Conservation (phyloP, 192 early-diverging fungal genomes). For the Geranomyces michiganensis region DNA sequence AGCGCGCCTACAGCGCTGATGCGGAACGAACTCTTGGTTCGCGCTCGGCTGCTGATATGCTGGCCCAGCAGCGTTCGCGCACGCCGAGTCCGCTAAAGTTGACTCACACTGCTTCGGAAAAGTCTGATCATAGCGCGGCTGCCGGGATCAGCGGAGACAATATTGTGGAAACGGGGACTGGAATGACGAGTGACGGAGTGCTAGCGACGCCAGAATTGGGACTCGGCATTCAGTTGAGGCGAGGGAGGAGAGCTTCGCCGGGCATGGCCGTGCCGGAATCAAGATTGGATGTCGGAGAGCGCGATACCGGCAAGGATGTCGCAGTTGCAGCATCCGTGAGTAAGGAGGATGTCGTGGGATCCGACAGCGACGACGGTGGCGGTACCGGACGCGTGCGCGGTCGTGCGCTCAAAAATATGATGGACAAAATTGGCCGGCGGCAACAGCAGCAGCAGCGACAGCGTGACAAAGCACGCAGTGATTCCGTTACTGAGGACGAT, state of each 20-base stretch:
- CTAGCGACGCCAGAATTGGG: too few species aligned
- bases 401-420: constrained; percentile 15
- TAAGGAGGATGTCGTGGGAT: constrained; percentile 1
- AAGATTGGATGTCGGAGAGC: too few species aligned
- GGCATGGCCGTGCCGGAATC: too few species aligned
- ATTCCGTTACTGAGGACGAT: neutral
- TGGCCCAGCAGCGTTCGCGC: neutral
- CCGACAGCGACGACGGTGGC: constrained; percentile 17
- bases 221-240: too few species aligned
- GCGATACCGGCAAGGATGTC: too few species aligned
- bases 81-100: constrained; percentile 10
- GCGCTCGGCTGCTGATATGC: neutral
- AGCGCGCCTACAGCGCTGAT: neutral
- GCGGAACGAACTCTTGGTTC: neutral
- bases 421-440: constrained; percentile 18
- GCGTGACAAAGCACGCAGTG: neutral
- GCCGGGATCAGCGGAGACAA: too few species aligned
- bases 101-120: neutral
- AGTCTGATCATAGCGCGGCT: too few species aligned
- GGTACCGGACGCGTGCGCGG: neutral
- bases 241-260: too few species aligned
- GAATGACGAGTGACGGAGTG: too few species aligned
- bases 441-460: neutral
- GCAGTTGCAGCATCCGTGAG: neutral
- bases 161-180: too few species aligned